Base-by-base conservation (phyloP, 129 eudicot genomes). In the Helichrysum umbraculigerum region DNA sequence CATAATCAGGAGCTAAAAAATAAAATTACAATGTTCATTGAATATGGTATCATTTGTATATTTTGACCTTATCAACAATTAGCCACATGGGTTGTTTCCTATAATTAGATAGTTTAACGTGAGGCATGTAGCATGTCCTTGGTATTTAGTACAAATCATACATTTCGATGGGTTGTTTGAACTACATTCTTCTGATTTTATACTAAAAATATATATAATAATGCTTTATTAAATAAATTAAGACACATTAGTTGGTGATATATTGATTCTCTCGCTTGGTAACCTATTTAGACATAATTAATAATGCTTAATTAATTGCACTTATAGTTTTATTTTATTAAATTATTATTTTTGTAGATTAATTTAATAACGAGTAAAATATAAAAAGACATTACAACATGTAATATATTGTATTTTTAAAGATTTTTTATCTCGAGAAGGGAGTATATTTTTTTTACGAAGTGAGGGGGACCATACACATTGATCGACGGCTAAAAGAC, bases 401-500 rank as follows among this genome's bases (percentile, higher is more conserved):
- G 54, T 47, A 47, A 47, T 11, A 42, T 42, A 47, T 47, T 47
- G n/a, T 14, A 14, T 47, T n/a, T 58, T 7, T 58, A 20, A 58
- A 9, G 22, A 58, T 58, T 56, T 58, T 6, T 58, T 7, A 57
- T 57, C 12, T 57, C 21, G 22, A n/a, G 20, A 22, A 20, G 63
- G 28, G 63, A 54, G 52, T 11, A 12, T 3, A 44, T 14, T 47
- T 47, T 11, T 39, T 14, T 47, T 47, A 47, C 54, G 15, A 76
- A 58, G 57, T 4, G 4, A 58, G 78, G 74, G 88, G 85, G 76
- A 9, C 91, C 85, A 74, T 32, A 74, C 82, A 60, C 57, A 75
- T 35, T 77, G 71, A 81, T 83, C 76, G 77, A 78, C 78, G 81
- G 82, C 86, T 80, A 85, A 91, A 88, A 74, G 87, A 83, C 83